phyloP scores from a whole-genome alignment of 306 rosid genomes.

The Senna siamea region DNA sequence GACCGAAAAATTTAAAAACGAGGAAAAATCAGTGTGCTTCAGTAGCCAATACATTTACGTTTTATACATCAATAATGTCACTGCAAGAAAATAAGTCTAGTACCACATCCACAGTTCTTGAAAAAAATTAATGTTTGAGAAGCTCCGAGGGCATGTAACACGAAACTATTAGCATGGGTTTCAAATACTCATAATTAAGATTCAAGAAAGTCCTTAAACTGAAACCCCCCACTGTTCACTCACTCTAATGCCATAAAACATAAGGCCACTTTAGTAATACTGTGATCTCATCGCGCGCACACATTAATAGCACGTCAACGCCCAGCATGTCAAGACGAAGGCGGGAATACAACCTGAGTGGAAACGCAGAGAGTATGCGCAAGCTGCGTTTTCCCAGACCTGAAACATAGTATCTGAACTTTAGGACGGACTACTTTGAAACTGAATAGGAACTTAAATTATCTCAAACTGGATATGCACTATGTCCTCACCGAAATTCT shows the following conservation, averaged over 20 bases:
- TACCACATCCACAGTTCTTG: neutral
- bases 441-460: constrained; percentile 3
- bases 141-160: constrained; percentile 20
- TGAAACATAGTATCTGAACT: constrained; percentile 41
- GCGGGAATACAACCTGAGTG: constrained; percentile 70
- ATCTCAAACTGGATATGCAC: neutral
- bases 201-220: neutral
- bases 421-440: constrained; percentile 31
- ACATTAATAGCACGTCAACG: neutral
- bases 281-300: neutral
- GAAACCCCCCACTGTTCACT: constrained; percentile 17
- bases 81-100: constrained; percentile 15
- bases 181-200: neutral
- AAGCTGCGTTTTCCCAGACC: constrained; percentile 96
- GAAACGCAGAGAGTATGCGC: constrained; percentile 97
- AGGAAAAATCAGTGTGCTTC: constrained; percentile 20
- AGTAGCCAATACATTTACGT: constrained; percentile 11
- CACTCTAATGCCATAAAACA: constrained; percentile 7
- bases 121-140: constrained; percentile 1
- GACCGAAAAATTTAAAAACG: neutral
- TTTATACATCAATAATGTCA: constrained; percentile 14
- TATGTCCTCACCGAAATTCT: constrained; percentile 75
- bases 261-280: neutral
- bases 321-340: constrained; percentile 25
- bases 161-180: constrained; percentile 8